phyloP scores from a whole-genome alignment of 768 basidiomycete species.

The Lyophyllum decastes region DNA sequence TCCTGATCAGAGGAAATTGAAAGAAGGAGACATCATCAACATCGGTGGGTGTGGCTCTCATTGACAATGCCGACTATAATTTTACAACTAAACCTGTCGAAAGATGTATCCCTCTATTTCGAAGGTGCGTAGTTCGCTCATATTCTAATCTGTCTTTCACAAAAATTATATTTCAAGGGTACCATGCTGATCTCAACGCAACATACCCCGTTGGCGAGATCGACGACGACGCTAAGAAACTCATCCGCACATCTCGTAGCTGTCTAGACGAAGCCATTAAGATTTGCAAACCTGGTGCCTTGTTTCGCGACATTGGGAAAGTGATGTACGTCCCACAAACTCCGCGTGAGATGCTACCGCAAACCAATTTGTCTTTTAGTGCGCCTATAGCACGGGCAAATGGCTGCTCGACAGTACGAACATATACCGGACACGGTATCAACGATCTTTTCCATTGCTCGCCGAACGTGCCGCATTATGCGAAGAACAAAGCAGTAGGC shows the following conservation, averaged over 20 bases:
- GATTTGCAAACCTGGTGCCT: slow-evolving; percentile 89
- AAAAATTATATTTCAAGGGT: slow-evolving; percentile 48
- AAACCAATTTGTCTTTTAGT: slow-evolving; percentile 34
- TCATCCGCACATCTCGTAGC: slow-evolving; percentile 82
- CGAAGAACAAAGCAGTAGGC: slow-evolving; percentile 90
- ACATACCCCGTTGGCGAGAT: slow-evolving; percentile 90
- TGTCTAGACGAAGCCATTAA: slow-evolving; percentile 89
- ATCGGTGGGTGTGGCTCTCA: slow-evolving; percentile 55
- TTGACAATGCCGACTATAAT: slow-evolving; percentile 3
- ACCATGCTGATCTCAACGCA: slow-evolving; percentile 90
- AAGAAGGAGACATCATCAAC: slow-evolving; percentile 96
- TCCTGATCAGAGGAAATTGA: slow-evolving; percentile 80
- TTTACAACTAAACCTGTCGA: slow-evolving; percentile 7
- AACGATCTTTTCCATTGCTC: slow-evolving; percentile 82
- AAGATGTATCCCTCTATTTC: slow-evolving; percentile 81
- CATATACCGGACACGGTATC: slow-evolving; percentile 91
- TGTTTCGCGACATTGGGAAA: slow-evolving; percentile 88
- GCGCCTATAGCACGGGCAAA: slow-evolving; percentile 84
- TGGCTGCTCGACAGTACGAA: slow-evolving; percentile 88
- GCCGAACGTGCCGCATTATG: slow-evolving; percentile 94
- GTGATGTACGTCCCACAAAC: slow-evolving; percentile 59
- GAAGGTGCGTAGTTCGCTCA: slow-evolving; percentile 48
- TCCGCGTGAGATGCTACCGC: not conserved
- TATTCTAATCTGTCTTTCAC: not conserved
- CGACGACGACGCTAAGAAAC: slow-evolving; percentile 78